phyloP scores from a whole-genome alignment of 108 stramenopile genomes.

The Hondaea fermentalgiana region DNA sequence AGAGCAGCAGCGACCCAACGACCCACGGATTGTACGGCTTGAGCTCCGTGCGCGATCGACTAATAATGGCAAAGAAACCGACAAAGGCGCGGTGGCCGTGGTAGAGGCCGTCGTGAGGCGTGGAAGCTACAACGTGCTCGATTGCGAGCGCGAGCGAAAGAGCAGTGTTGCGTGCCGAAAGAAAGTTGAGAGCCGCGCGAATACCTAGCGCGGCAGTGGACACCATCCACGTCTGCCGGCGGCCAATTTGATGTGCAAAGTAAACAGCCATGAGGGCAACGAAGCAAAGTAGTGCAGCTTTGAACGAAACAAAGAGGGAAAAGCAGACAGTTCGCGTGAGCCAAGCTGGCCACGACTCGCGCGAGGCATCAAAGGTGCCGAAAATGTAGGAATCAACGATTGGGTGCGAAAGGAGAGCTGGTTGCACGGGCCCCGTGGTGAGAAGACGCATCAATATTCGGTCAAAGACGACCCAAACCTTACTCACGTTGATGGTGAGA shows the following conservation, averaged over 20 bases:
- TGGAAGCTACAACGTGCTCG: not conserved
- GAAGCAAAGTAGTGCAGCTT: not conserved
- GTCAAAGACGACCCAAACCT: not conserved
- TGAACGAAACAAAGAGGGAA: not conserved
- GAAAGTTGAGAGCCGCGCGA: not conserved
- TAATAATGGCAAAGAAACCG: not conserved
- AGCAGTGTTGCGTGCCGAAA: not conserved
- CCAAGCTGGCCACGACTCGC: not conserved
- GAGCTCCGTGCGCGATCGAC: not conserved
- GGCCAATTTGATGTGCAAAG: not conserved
- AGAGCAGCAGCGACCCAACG: not conserved
- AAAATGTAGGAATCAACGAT: not conserved
- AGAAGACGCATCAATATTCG: not conserved
- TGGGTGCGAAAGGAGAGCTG: not conserved
- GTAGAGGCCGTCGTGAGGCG: not conserved
- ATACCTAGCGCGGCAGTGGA: not conserved
- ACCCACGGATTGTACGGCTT: not conserved
- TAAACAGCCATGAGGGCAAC: not conserved
- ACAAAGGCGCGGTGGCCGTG: slow-evolving; percentile 11
- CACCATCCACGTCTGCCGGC: not conserved
- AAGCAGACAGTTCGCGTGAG: not conserved
- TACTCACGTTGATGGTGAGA: not conserved
- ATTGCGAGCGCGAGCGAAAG: not conserved
- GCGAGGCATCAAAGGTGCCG: not conserved
- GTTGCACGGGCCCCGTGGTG: not conserved